Evolutionary conservation across 2,329 filamentous ascomycete genomes (phyloP), one percentile per base, ranked within the genome.

Genomic region (Colletotrichum tofieldiae): DNA sequence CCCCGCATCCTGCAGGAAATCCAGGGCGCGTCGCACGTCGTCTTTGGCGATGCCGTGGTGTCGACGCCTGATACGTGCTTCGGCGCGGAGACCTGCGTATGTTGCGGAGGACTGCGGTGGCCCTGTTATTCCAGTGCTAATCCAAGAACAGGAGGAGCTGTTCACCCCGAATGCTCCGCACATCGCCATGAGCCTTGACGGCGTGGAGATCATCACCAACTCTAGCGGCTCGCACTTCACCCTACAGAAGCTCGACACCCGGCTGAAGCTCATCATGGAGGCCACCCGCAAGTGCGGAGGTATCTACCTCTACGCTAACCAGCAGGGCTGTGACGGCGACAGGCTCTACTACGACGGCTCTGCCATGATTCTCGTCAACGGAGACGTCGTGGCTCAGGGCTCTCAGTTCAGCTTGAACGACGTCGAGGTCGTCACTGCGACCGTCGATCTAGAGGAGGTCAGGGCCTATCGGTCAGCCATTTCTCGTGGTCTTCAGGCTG

Each of bases 121-220:
- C 14, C 9, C 3, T 23, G 9, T 49, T 39, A 4, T 20, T 20
- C 9, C 41, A 11, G 3, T 35, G 35, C 62, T 55, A 26, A 65
- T 16, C 23, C 45, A 16, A 14, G 12, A 23, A 55, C 37, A 71
- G 67, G 69, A 94, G 79, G 91, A 93, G 76, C 82, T 93, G 2
- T 93, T 91, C 78, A 91, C 89, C 7, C 88, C 89, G 2, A 83
- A 86, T 8, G 71, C 76, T 20, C 80, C 81, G 20, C 76, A 77
- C 43, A 77, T 76, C 29, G 69, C 60, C 55, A 77, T 77, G 76
- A 69, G 71, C 84, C 23, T 73, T n/a, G 71, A 73, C 76, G 93
- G 94, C 5, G 89, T 90, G 7, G 93, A 94, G 77, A 91, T 94
- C 66, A 88, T 93, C 74, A 90, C 90, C 11, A 96, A 96, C 80